phyloP scores from a whole-genome alignment of 2,329 filamentous ascomycete species.

The Aspergillus hiratsukae region DNA sequence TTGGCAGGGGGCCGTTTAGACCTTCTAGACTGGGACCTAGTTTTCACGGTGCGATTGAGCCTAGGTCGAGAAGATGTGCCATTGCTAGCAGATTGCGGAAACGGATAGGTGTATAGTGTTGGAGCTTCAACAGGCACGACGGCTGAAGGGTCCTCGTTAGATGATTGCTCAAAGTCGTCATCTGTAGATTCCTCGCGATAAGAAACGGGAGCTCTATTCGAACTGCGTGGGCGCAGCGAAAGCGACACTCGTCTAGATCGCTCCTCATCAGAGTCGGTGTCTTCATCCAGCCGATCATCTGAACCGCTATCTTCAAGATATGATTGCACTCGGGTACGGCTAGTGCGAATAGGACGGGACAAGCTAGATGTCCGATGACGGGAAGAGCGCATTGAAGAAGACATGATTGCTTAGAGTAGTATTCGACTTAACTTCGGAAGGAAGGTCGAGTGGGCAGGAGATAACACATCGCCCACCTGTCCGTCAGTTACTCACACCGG shows the following conservation, averaged over 20 bases:
- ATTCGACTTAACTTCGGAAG: conserved; percentile 10
- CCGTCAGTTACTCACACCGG: not conserved
- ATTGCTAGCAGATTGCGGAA: conserved; percentile 6
- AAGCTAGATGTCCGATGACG: conserved; percentile 16
- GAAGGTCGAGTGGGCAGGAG: conserved; percentile 1
- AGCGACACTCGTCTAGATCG: conserved; percentile 17
- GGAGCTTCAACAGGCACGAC: conserved; percentile 9
- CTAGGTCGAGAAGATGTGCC: conserved; percentile 6
- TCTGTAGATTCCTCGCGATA: conserved; percentile 36
- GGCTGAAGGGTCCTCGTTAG: conserved; percentile 12
- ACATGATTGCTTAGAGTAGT: conserved; percentile 22
- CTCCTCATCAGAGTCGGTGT: conserved; percentile 10
- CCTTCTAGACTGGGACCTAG: conserved; percentile 17
- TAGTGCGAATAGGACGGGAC: conserved; percentile 33
- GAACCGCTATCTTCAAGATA: conserved; percentile 37
- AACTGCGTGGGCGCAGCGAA: conserved; percentile 29
- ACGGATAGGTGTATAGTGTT: conserved; percentile 3
- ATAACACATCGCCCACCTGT: conserved; percentile 16
- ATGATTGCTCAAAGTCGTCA: conserved; percentile 15
- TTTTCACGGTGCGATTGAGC: conserved; percentile 16
- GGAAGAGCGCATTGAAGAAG: conserved; percentile 21
- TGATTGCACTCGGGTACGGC: conserved; percentile 31
- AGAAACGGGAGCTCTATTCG: conserved; percentile 21
- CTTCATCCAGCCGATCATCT: conserved; percentile 21
- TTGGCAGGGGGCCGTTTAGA: conserved; percentile 13